phyloP scores from a whole-genome alignment of 2,329 filamentous ascomycete genomes.

The Cladosporium sp. region DNA sequence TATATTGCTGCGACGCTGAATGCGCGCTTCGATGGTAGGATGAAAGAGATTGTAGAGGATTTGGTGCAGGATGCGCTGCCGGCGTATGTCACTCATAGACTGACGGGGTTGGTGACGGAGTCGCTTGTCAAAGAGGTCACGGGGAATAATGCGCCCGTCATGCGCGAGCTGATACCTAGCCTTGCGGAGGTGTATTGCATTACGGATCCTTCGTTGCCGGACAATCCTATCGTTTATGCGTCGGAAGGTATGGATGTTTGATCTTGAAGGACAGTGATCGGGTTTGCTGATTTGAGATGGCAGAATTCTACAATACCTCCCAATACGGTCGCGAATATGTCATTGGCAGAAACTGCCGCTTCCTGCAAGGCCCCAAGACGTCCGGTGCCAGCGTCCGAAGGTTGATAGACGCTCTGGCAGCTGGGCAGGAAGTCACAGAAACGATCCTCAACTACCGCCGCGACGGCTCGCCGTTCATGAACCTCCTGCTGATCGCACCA shows the following conservation, averaged over 20 bases:
- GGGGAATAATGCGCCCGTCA: conserved; percentile 41
- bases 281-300: too few species aligned
- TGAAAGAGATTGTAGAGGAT: conserved; percentile 35
- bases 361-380: conserved; percentile 46
- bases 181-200: conserved; percentile 50
- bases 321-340: conserved; percentile 46
- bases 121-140: conserved; percentile 47
- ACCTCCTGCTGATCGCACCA: conserved; percentile 43
- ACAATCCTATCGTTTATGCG: conserved; percentile 49
- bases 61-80: conserved; percentile 45
- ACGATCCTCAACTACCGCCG: conserved; percentile 46
- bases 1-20: conserved; percentile 40
- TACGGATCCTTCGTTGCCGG: conserved; percentile 43
- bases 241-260: conserved; percentile 36
- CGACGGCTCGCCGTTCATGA: conserved; percentile 44
- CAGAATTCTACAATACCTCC: conserved; percentile 47
- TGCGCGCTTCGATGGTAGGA: conserved; percentile 38
- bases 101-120: conserved; percentile 44
- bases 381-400: conserved; percentile 37
- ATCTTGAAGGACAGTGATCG: neutral
- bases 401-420: conserved; percentile 38
- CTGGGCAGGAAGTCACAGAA: conserved; percentile 45
- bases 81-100: conserved; percentile 43
- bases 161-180: conserved; percentile 43
- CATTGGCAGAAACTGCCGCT: conserved; percentile 48